Base-by-base conservation (phyloP, 1,284 basidiomycete species). In the Ganoderma sinense region DNA sequence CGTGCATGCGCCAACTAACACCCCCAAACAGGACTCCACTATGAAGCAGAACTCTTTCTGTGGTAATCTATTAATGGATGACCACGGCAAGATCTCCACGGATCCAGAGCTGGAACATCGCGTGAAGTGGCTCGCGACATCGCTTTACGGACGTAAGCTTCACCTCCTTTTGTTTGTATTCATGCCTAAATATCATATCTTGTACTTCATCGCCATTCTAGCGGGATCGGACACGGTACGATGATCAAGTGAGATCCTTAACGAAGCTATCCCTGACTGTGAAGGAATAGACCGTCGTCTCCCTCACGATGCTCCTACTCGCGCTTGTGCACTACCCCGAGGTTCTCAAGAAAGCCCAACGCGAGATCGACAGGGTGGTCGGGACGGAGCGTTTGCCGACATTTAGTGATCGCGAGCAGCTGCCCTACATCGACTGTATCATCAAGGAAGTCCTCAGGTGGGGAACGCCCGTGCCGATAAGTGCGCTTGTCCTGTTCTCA, bases 121-220 rank as follows among this genome's bases (percentile, higher is more conserved):
- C 20, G 68, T 71, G 4, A 71, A 69, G 31, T 71, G 70, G 70
- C 63, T 71, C 4, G 70, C 70, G 1, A 41, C 59, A 6, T 71
- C 70, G 18, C 23, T 71, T 23, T 71, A 69, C 36, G 70, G 68
- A 5, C 61, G 70, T 71, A 55, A 55, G 70, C 65, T 23, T 31
- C 20, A 20, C 20, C 20, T 5, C 4, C 23, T n/a, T 48, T 48
- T 23, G n/a, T 23, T 23, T 48, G 48, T 13, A 26, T 14, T 13
- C 23, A 5, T 14, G 26, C 26, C 48, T 51, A 23, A n/a, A n/a
- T n/a, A n/a, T n/a, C n/a, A n/a, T n/a, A 51, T 26, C 26, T 26
- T 51, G 10, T 51, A 13, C 23, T 51, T 26, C 11, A 2, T 13
- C 48, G 26, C 48, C 4, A 13, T 7, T 51, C 23, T 26, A 66